Base-by-base conservation (phyloP, 2,329 filamentous ascomycete genomes). In the Ramularia collo-cygni region DNA sequence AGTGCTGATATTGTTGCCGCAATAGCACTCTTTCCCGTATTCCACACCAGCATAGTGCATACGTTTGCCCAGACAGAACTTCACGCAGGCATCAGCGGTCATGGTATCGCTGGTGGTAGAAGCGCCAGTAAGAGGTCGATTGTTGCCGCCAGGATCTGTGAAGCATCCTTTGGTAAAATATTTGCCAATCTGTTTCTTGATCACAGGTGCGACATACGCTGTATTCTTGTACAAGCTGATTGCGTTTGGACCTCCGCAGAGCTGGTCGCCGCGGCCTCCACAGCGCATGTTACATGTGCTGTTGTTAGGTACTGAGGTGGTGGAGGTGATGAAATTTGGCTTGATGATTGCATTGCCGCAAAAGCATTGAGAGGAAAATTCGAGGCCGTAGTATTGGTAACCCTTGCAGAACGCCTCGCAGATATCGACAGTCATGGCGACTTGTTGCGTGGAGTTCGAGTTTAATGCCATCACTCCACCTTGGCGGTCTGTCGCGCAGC, bases 301-400 rank as follows among this genome's bases (percentile, higher is more conserved):
- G 31, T 56, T 53, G 16, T 17, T 38, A 5, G 50, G 45, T 3
- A 35, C 43, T 2, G 51, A 36, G 9, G 44, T 45, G 2, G 45
- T 14, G 21, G 41, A 51, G 7, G 50, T 39, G 13, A 50, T 35
- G 14, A 31, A 37, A 33, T 39, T 37, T 15, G 15, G 28, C 12
- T 16, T 19, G 19, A 19, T 24, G 27, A 54, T 38, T 18, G 32
- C 28, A 35, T 56, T 54, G 26, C 54, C 55, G 46, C 59, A 61
- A 47, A 50, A 61, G 44, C 58, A 60, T 46, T 63, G 49, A 9
- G 44, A 44, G 13, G 44, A 43, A 43, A 57, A 62, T 39, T 63
- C 59, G 1, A 58, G 36, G 21, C 58, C 60, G 35, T 55, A 57
- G 43, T 58, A 59, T 16, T 47, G 50, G 42, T 50, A 63, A 28